Evolutionary conservation across 495 filamentous ascomycete species (phyloP), one percentile per base, ranked within the genome.

Genomic region (Hypoxylon trugodes): DNA sequence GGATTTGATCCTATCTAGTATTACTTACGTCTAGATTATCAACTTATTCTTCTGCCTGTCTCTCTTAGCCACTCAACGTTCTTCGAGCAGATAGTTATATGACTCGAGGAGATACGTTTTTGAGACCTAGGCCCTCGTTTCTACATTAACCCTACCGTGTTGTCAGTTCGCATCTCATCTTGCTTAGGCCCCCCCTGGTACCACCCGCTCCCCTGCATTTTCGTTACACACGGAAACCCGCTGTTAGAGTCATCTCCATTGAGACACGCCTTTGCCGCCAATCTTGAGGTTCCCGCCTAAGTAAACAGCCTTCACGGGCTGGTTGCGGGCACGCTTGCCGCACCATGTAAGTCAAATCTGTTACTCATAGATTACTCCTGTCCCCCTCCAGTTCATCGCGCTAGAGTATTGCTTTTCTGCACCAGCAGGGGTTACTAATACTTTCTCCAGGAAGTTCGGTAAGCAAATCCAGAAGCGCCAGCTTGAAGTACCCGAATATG

Each of bases 401-500:
- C 15, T 40, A 46, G 36, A 26, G n/a, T 12, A 32, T 46, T 13
- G 12, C 43, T 40, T 3, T 55, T 16, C 13, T 46, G 33, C 28
- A 25, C 15, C 16, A 21, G 13, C 6, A 55, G 54, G 28, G 43
- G 26, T 50, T 24, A 36, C 65, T 68, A 52, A 68, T 56, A 13
- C 33, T 38, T n/a, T 49, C 45, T 48, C 10, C 54, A 98, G 95
- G 95, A 98, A 98, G 86, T 98, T 98, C 81, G 95, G 95, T 74
- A 98, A 98, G 83, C 90, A 97, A 69, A 95, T 98, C 64, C 96
- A 97, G 80, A 96, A 95, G 83, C 88, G 93, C 74, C 94, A 98
- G 81, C 91, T 98, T 68, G 95, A 98, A 76, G 91, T 98, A 28
- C 95, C 95, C 30, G 95, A 98, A 83, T 98, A 98, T 89, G 95